Evolutionary conservation across 2,329 filamentous ascomycete genomes (phyloP).

Genomic region (Alternaria dauci): DNA sequence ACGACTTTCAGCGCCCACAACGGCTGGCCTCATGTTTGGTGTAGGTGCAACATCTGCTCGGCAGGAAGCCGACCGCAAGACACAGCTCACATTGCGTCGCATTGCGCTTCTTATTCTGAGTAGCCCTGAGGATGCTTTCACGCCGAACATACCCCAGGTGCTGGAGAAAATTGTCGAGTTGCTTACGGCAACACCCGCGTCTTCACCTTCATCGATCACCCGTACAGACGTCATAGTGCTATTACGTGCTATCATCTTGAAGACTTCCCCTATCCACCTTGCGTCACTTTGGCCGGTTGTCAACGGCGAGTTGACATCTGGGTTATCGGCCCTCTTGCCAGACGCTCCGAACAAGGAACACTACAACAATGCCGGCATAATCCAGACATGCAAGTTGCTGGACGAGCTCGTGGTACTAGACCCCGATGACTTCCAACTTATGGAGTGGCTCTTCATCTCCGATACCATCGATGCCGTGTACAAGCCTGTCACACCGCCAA

Average conservation of each 20-base stretch:
- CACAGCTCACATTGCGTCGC: slow-evolving; percentile 86
- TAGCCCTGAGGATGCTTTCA: slow-evolving; percentile 79
- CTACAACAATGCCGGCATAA: slow-evolving; percentile 77
- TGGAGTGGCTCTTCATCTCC: slow-evolving; percentile 96
- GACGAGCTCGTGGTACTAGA: slow-evolving; percentile 86
- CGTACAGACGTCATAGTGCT: slow-evolving; percentile 91
- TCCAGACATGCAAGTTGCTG: slow-evolving; percentile 93
- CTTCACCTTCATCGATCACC: slow-evolving; percentile 89
- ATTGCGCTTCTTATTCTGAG: slow-evolving; percentile 82
- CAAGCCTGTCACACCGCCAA: slow-evolving; percentile 70
- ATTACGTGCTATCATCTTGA: slow-evolving; percentile 80
- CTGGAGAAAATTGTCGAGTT: slow-evolving; percentile 88
- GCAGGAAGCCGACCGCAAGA: slow-evolving; percentile 92
- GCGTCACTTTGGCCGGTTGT: slow-evolving; percentile 89
- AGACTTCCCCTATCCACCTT: slow-evolving; percentile 79
- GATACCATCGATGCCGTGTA: slow-evolving; percentile 98
- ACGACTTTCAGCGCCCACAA: slow-evolving; percentile 83
- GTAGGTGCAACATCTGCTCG: slow-evolving; percentile 93
- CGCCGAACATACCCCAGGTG: slow-evolving; percentile 75
- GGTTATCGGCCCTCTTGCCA: slow-evolving; percentile 76
- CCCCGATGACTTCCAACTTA: slow-evolving; percentile 96
- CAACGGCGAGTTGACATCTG: slow-evolving; percentile 83
- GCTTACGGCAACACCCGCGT: slow-evolving; percentile 80
- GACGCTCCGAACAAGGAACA: slow-evolving; percentile 74
- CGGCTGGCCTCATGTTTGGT: slow-evolving; percentile 97